Percentiles rank a stretch among this genome's conserved stretches.
Conservation (phyloP, 148 eudicot species). For the Hydrangea macrophylla region DNA sequence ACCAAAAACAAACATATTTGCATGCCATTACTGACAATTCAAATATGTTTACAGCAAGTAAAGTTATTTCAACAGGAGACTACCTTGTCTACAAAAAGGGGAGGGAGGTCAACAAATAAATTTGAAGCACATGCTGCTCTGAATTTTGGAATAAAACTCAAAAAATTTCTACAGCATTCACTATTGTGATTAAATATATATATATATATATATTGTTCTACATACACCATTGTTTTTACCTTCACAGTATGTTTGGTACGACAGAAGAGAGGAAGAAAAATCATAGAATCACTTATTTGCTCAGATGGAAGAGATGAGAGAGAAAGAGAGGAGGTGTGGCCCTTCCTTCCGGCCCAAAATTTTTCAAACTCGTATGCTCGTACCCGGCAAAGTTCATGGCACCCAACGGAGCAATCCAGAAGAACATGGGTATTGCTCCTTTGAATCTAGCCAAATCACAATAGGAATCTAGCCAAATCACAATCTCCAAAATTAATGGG, state of each 20-base stretch:
- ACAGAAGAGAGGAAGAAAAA: no score
- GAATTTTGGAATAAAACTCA: slow-evolving; percentile 2
- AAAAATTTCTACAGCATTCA: slow-evolving; percentile 8
- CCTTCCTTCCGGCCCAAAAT: no score
- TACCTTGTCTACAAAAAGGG: neutral
- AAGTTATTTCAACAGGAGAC: neutral
- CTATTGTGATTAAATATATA: neutral
- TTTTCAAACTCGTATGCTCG: slow-evolving; percentile 84
- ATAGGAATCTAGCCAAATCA: no score
- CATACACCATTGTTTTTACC: neutral
- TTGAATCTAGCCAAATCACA: slow-evolving; percentile 79
- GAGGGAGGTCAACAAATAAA: slow-evolving; percentile 12
- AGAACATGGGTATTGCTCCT: slow-evolving; percentile 88
- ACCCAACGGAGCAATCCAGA: slow-evolving; percentile 94
- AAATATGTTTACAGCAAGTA: neutral
- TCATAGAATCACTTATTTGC: no score
- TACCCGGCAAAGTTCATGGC: slow-evolving; percentile 96
- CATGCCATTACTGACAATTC: neutral
- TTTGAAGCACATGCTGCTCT: neutral
- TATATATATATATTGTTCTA: neutral
- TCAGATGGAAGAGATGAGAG: no score
- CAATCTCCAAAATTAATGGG: no score
- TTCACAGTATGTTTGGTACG: no score
- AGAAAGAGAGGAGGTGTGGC: no score
- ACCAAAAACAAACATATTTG: neutral